Evolutionary conservation across 129 eudicot genomes (phyloP).

Genomic region (Flaveria bidentis): DNA sequence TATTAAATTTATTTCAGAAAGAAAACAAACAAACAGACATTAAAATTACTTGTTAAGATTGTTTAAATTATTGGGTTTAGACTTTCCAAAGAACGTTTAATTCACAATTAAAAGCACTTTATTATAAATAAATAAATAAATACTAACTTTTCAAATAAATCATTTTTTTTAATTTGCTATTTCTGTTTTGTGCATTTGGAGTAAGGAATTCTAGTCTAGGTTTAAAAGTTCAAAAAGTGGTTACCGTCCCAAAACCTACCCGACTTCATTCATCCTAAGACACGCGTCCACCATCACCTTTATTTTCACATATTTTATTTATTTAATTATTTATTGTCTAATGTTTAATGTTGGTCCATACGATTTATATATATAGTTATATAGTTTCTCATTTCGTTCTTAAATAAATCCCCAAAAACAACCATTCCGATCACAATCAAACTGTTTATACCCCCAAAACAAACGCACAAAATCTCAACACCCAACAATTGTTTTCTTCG

Average conservation of each 20-base stretch:
- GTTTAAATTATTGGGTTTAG: too few species aligned
- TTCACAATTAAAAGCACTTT: neutral
- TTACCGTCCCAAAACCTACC: constrained; percentile 29
- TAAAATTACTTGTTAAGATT: too few species aligned
- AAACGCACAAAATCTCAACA: neutral
- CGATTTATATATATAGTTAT: too few species aligned
- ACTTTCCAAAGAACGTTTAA: too few species aligned
- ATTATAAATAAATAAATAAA: neutral
- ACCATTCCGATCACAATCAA: neutral
- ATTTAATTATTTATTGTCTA: neutral
- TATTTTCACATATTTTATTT: constrained; percentile 9
- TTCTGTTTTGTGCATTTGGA: neutral
- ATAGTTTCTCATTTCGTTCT: too few species aligned
- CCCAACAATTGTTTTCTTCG: constrained; percentile 6
- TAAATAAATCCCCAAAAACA: neutral
- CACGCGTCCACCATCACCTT: constrained; percentile 25
- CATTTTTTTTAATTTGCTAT: neutral
- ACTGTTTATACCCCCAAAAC: neutral
- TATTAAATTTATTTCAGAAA: too few species aligned
- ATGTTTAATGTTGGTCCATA: neutral
- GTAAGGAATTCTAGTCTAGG: too few species aligned
- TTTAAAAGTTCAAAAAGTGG: neutral
- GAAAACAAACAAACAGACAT: too few species aligned
- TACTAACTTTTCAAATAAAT: neutral
- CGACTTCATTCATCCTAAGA: neutral